Evolutionary conservation across 169 alveolate genomes (phyloP), one percentile per base, ranked within the genome.

Genomic region (Amoebophrya sp.): DNA sequence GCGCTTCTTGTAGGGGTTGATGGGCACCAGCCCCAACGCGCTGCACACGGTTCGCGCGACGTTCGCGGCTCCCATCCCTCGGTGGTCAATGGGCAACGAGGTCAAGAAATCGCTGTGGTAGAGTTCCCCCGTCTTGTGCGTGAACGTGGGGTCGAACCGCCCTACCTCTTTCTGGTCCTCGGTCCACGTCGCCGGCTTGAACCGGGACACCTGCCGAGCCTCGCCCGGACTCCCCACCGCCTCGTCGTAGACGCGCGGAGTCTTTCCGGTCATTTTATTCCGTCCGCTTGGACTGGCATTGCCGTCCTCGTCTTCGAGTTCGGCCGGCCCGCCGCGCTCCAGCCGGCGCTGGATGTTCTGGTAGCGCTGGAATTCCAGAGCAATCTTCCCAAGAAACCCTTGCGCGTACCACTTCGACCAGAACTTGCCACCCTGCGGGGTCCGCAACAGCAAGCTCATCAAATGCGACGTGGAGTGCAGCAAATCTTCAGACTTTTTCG

Each of bases 51-150:
- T 25, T 2, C 83, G 83, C 83, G 83, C 1, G 35, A 66, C 83
- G 83, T 66, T 66, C 35, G 83, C 83, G 10, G 83, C 83, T 0
- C 83, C 83, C 35, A 66, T n/a, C 35, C 83, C 83, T 3, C 83
- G 83, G 38, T 0, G 2, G 83, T 66, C 83, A 25, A 66, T n/a
- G 35, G 83, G 83, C 32, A 66, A 25, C 29, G 83, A 66, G 10
- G 83, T 66, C 35, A 66, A 25, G 83, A 66, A 66, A n/a, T 66
- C 83, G 35, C 35, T 12, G 35, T 66, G 83, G 35, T 25, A 66
- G 35, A 66, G 83, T n/a, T 66, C 83, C 35, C 83, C 83, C 29
- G 83, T 66, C 83, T 66, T 66, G 83, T 66, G 83, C 35, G 83
- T 66, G 83, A 66, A 66, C 83, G 83, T 66, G 35, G 83, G 83